Base-by-base conservation (phyloP, 202 grass and related monocot species). In the Digitaria exilis region DNA sequence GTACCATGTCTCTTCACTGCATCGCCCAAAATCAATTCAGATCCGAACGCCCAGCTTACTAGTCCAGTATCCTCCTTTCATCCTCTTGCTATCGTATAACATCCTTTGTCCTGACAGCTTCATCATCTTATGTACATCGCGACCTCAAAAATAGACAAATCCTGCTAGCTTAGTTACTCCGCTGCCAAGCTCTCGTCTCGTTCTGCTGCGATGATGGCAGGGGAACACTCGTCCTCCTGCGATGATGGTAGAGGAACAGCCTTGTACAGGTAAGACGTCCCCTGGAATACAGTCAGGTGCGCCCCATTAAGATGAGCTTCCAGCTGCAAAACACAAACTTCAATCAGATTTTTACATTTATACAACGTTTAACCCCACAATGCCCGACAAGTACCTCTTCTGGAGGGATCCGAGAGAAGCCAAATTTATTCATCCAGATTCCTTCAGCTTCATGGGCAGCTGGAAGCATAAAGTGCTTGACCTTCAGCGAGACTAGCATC, bases 341-440 rank as follows among this genome's bases (percentile, higher is more conserved):
- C 17, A 67, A 62, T 78, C 60, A 82, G 5, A 71, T 42, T 74
- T 42, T 74, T 9, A 25, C 25, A 65, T 76, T 45, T 15, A 18
- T 61, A 58, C 0, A 11, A 0, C 56, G 50, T 65, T 60, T 28
- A 2, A 39, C 32, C 22, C 16, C 7, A 69, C 48, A 1, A 31
- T 16, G 18, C 10, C n/a, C n/a, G n/a, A n/a, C n/a, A n/a, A n/a
- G n/a, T n/a, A 92, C 92, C 88, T 97, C 81, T 24, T 94, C 92
- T 65, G 80, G 89, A 62, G 84, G 82, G 18, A 97, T 91, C 80
- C 82, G 90, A 42, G 80, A 75, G 86, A 97, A 97, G 50, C 95
- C 92, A 86, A 97, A 97, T 92, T 97, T 97, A 5, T 93, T 97
- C 51, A 81, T 94, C 95, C 95, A 97, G 39, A 97, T 94, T 54